Percentiles rank a stretch among this genome's conserved stretches.
These are phyloP conservation scores for Seiridium cupressi DNA, from an alignment of 2,329 filamentous ascomycete genomes.

Conservation along the genomic window DNA sequence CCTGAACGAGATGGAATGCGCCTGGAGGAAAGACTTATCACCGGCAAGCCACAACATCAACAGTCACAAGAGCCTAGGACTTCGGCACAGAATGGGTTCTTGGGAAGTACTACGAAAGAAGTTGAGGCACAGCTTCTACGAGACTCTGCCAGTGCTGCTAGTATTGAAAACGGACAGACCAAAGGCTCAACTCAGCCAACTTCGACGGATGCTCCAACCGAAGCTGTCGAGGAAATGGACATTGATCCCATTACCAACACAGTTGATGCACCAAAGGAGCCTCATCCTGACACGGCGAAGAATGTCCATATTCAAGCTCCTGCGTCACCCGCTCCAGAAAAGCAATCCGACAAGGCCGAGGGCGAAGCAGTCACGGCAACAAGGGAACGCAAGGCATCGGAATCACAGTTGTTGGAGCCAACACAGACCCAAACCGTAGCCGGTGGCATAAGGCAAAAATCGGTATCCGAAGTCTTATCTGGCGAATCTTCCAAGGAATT, in stretches of 20 bases:
- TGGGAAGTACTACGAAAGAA: slow-evolving; percentile 7
- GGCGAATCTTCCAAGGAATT: slow-evolving; percentile 10
- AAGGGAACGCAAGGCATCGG: background rate
- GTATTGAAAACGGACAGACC: background rate
- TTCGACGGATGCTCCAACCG: background rate
- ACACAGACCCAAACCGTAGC: slow-evolving; percentile 10
- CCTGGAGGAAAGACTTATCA: slow-evolving; percentile 47
- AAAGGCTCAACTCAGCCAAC: background rate
- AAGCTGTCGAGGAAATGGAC: background rate
- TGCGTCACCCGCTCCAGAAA: no score
- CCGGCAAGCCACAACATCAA: slow-evolving; percentile 30
- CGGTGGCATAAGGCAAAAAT: slow-evolving; percentile 26
- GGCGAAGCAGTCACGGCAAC: background rate
- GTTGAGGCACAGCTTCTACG: slow-evolving; percentile 11
- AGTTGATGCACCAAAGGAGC: no score
- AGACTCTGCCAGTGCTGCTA: slow-evolving; percentile 8
- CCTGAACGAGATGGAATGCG: slow-evolving; percentile 66
- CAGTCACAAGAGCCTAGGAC: background rate
- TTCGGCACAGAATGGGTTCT: slow-evolving; percentile 11
- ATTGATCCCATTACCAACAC: no score
- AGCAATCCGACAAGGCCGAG: no score
- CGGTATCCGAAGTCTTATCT: slow-evolving; percentile 28
- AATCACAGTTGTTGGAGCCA: background rate
- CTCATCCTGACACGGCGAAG: no score
- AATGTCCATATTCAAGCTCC: no score